Evolutionary conservation across 2,329 filamentous ascomycete genomes (phyloP), one percentile per base, ranked within the genome.

Genomic region (Harringtonia lauricola): DNA sequence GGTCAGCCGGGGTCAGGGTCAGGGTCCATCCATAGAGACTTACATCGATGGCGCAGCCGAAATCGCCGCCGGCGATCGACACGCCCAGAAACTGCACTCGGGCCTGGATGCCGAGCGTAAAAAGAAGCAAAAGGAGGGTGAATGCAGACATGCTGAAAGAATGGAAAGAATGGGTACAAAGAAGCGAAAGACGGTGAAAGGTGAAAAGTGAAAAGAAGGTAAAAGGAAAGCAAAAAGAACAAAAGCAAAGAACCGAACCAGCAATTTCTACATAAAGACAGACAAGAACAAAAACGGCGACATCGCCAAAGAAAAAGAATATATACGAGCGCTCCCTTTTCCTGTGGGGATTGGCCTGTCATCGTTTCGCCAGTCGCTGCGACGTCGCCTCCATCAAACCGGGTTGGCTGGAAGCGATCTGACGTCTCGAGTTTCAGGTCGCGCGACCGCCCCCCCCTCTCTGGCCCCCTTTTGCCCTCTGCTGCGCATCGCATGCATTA

Each of bases 21-120:
- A 30, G 5, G 7, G 18, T 19, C 8, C 18, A 33, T 22, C 10
- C 15, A 22, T 26, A 10, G 24, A 26, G 6, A 26, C 51, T 35
- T 39, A 54, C 54, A 49, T 63, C 57, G 5, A 63, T 69, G 13
- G 49, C 50, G 47, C 64, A 67, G n/a, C 66, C 65, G 47, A 71
- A 71, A 46, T 71, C 68, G 43, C 67, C 68, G 2, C 68, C 68
- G 6, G 67, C 62, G 43, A 71, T 67, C 50, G 49, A 48, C 13
- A 51, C 38, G 26, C 49, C 49, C 24, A 26, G 24, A 26, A 7
- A 26, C 24, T 26, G 24, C 7, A 26, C 24, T 10, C 24, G 24
- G 24, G 24, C 24, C 24, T 26, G 24, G 6, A 10, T 10, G 10
- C 24, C 24, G 24, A 26, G 24, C 24, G 7, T 7, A 13, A 35